Conservation (phyloP, 1,139 yeast species). For the Pichia inconspicua region DNA sequence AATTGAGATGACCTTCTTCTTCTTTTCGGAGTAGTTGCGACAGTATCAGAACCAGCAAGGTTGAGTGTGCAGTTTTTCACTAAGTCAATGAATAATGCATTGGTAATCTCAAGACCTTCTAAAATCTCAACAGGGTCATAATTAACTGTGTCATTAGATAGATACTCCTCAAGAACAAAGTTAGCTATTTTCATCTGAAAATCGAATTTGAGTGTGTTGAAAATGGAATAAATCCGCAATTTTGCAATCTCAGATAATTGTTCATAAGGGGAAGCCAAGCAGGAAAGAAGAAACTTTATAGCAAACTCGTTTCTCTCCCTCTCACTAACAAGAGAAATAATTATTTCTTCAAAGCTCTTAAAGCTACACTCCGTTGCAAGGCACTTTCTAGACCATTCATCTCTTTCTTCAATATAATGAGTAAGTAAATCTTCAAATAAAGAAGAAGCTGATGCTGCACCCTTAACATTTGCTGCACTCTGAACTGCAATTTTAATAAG, state of each 20-base stretch:
- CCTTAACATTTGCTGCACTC: constrained; percentile 28
- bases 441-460: constrained; percentile 33
- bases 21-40: constrained; percentile 47
- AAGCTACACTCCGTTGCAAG: constrained; percentile 41
- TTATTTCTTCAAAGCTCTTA: constrained; percentile 44
- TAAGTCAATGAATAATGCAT: constrained; percentile 40
- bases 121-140: constrained; percentile 54
- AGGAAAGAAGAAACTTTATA: constrained; percentile 51
- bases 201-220: constrained; percentile 49
- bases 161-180: constrained; percentile 48
- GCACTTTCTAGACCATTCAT: constrained; percentile 39
- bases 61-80: constrained; percentile 42
- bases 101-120: constrained; percentile 39
- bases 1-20: constrained; percentile 76
- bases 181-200: constrained; percentile 50
- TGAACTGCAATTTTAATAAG: constrained; percentile 32
- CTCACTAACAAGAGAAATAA: constrained; percentile 50
- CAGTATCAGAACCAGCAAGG: constrained; percentile 16
- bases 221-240: constrained; percentile 38
- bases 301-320: constrained; percentile 51
- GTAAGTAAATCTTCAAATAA: constrained; percentile 33
- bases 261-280: constrained; percentile 42
- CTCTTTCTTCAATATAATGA: constrained; percentile 37
- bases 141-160: constrained; percentile 25
- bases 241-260: constrained; percentile 48